A percentile compares a stretch with the other conserved stretches of the same genome.
Evolutionary conservation across 2,329 filamentous ascomycete species (phyloP).

Genomic region (Dothideomycetidae sp.): DNA sequence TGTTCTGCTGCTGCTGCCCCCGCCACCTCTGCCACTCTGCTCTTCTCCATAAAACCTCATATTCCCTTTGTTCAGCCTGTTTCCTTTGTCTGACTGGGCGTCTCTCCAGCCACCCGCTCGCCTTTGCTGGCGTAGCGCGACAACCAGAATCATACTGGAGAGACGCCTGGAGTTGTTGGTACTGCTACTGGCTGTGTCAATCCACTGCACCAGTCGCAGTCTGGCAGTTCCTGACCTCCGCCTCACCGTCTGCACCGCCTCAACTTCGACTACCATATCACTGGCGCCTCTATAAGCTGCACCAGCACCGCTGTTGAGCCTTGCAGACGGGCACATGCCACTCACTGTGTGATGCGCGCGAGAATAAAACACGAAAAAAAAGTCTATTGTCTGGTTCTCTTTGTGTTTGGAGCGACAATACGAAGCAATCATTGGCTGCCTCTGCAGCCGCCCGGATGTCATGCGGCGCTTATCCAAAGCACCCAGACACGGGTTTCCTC

Average conservation of each 20-base stretch:
- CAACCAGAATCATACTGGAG: not conserved
- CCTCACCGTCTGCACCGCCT: not conserved
- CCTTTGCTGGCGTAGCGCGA: not conserved
- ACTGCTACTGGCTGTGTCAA: not conserved
- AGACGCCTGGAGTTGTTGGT: not conserved
- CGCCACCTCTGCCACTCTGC: too few relatives aligned
- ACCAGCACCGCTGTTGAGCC: too few relatives aligned
- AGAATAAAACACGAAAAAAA: too few relatives aligned
- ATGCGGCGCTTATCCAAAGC: slow-evolving; percentile 19
- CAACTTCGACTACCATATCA: not conserved
- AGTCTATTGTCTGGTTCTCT: slow-evolving; percentile 5
- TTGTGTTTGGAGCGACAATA: slow-evolving; percentile 8
- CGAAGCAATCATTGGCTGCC: slow-evolving; percentile 9
- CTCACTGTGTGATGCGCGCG: too few relatives aligned
- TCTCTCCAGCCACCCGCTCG: not conserved
- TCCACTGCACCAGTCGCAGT: not conserved
- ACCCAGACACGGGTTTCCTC: slow-evolving; percentile 22
- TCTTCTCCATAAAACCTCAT: too few relatives aligned
- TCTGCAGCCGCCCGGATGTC: slow-evolving; percentile 7
- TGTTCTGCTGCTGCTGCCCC: too few relatives aligned
- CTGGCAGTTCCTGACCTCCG: not conserved
- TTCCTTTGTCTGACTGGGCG: not conserved
- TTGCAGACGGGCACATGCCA: too few relatives aligned
- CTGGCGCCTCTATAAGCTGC: too few relatives aligned
- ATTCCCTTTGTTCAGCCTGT: too few relatives aligned